Base-by-base conservation (phyloP, 208 protist genomes). In the Crithidia brevicula region DNA sequence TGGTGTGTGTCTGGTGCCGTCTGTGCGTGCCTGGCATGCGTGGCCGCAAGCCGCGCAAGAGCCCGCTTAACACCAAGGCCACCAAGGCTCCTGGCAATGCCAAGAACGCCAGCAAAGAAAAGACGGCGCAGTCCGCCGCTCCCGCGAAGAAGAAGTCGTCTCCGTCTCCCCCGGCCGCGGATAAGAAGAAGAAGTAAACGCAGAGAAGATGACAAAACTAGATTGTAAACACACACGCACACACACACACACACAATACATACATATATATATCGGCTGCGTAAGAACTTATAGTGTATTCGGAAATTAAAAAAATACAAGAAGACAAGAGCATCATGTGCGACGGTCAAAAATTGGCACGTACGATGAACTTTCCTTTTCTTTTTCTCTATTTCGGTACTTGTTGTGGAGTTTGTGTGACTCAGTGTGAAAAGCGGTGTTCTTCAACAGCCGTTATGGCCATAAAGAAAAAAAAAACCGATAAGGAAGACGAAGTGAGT, bases 1-100 rank as follows among this genome's bases (percentile, higher is more conserved):
- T 73, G 3, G 13, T 85, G 0, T 72, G 40, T 16, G 38, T 64
- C 4, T 79, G 73, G 73, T 64, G 42, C 45, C 62, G 56, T 28
- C 56, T 52, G 58, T 61, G 56, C 50, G 20, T 77, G 20, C 54
- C 61, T 31, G 53, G 65, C 28, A 46, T 67, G 59, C 52, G 59
- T 23, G n/a, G 59, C 53, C 50, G 62, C 36, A 72, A 69, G 57
- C 5, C 28, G 57, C 27, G 42, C 3, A 46, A 38, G 30, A 46
- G 7, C 45, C 54, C 54, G 53, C 45, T 52, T 30, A 31, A 49
- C 16, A 20, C 6, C 20, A 49, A 30, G 9, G n/a, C n/a, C n/a
- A n/a, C n/a, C n/a, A n/a, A n/a, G n/a, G n/a, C n/a, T n/a, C n/a
- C n/a, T n/a, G n/a, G n/a, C n/a, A n/a, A n/a, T 33, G 30, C 20